Evolutionary conservation across 495 filamentous ascomycete species (phyloP), one percentile per base, ranked within the genome.

Genomic region (Sporormia fimetaria): DNA sequence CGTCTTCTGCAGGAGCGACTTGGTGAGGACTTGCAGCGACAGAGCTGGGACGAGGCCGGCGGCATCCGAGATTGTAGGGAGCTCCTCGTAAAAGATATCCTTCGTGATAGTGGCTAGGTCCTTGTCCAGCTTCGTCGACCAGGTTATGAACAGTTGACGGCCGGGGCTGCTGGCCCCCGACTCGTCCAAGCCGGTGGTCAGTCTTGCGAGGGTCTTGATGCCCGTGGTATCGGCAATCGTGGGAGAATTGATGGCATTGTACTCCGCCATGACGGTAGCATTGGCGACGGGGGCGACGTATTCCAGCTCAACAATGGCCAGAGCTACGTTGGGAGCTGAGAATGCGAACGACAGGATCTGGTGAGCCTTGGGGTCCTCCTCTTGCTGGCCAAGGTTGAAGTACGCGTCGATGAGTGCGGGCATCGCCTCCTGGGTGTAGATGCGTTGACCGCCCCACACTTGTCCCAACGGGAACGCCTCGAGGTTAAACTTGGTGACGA

Each of bases 401-500:
- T 7, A n/a, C n/a, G 30, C 30, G 30, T 33, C 30, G 9, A 33
- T 9, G 14, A 33, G 6, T 7, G 6, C 14, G 6, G 30, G 6
- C 9, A 33, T 11, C 14, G 11, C 14, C 6, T 7, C 14, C 30
- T 33, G 9, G 6, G 14, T 8, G 30, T 33, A 33, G 30, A 33
- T 15, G 16, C 30, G 30, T 33, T 33, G 30, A 23, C 39, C 39
- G 8, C 39, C 54, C 51, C 51, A 57, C 7, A 57, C 38, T 64
- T 51, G 0, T 24, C 32, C 4, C 56, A 55, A 54, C 4, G 55
- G 52, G 37, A 65, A 61, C 0, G 65, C 64, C 18, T 50, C 53
- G 3, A 70, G 42, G 29, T 63, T 60, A 38, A 67, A 67, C 6
- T 57, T 58, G 21, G 68, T 71, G 34, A 70, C 63, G 33, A 71